Evolutionary conservation across 2,329 filamentous ascomycete genomes (phyloP), one percentile per base, ranked within the genome.

Genomic region (Pseudocercospora fuligena): DNA sequence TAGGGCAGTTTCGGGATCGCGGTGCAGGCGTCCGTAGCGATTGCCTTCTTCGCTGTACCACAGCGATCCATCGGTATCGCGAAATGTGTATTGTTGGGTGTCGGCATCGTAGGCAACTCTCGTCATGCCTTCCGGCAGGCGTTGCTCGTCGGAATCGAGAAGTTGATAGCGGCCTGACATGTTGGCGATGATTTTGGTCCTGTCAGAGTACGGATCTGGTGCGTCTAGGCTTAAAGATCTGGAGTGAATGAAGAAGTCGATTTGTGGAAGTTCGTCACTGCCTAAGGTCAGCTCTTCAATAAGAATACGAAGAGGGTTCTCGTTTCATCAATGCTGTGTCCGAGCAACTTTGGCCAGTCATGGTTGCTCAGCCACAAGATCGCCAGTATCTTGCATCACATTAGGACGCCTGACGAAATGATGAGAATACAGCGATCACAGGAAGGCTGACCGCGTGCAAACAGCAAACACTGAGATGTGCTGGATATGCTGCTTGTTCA

Each of bases 91-190:
- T 12, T 47, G 59, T 36, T 66, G 61, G 8, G 65, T 66, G 33
- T 71, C 67, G 33, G 63, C 69, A 29, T 71, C 69, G 61, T 71
- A 71, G 58, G 67, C 67, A 12, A 71, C 64, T 16, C 65, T 49
- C 11, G 67, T 36, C 63, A 67, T 66, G 29, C 63, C 65, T 36
- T 62, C 51, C 5, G 67, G 66, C 1, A 63, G 51, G 25, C 60
- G 63, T 21, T 56, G 23, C 27, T 56, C 51, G 25, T 56, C 51
- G 25, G 51, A 56, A 7, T 56, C 51, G 23, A 56, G 25, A 7
- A n/a, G 23, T 33, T 56, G 23, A 21, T 56, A 56, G 25, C 51
- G 51, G 27, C 51, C 51, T 27, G 51, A 12, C 51, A 56, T 56
- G 27, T 16, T 19, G 2, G 51, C 21, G 51, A 8, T 29, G 2